These are phyloP conservation scores for Ichthyophthirius multifiliis DNA, from an alignment of 169 alveolate genomes.

Conservation along the genomic window DNA sequence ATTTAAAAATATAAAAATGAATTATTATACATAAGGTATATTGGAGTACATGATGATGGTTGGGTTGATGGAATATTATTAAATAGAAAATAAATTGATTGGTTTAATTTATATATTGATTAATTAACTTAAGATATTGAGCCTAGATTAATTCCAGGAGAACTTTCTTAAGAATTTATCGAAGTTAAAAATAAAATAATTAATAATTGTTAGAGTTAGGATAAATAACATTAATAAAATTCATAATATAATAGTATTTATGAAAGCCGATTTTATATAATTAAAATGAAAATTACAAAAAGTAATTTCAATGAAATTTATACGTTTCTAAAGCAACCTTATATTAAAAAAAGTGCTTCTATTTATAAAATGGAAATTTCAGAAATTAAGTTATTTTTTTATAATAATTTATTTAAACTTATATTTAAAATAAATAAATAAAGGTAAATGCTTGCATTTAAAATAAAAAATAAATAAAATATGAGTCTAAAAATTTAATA, in stretches of 20 bases:
- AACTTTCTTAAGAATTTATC: too few species aligned
- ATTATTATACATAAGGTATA: not conserved
- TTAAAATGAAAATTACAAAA: not conserved
- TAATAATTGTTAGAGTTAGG: too few species aligned
- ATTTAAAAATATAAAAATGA: not conserved
- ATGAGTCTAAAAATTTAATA: too few species aligned
- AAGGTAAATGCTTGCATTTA: too few species aligned
- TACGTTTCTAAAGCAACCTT: not conserved
- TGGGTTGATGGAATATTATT: not conserved
- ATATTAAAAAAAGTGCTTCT: not conserved
- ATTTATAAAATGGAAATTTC: not conserved
- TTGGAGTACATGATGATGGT: not conserved
- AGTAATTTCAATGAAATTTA: not conserved
- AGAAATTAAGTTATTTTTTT: conserved; percentile 27
- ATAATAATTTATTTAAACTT: too few species aligned
- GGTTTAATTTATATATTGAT: not conserved
- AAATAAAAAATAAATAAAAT: too few species aligned
- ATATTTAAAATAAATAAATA: too few species aligned
- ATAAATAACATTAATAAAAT: not conserved
- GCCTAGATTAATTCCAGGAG: not conserved
- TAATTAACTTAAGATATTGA: not conserved
- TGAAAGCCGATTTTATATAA: not conserved
- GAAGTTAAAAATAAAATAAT: too few species aligned
- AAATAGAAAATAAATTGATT: not conserved
- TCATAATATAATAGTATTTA: not conserved